Base-by-base conservation (phyloP, 139 green algal genomes). In the Monoraphidium neglectum region DNA sequence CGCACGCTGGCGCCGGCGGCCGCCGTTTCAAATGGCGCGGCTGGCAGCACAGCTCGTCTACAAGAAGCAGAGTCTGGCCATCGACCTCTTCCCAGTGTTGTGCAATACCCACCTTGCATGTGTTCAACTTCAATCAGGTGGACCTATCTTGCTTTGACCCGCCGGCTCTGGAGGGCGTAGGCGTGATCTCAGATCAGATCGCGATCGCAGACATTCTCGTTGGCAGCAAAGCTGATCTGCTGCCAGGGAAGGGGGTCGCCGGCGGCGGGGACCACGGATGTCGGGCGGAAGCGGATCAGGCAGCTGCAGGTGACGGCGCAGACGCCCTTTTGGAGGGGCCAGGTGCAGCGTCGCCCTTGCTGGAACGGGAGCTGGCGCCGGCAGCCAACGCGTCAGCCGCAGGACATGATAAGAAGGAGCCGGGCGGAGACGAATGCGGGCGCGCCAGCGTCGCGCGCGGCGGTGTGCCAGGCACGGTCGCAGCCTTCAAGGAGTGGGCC, bases 141-240 rank as follows among this genome's bases (percentile, higher is more conserved):
- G 59, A 76, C 35, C 66, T 78, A 6, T 57, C 64, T 47, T 69
- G 8, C 33, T 73, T 62, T 62, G 40, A 62, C 56, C 40, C 77
- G 80, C 70, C 54, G 2, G 2, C 23, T n/a, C 46, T 79, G 5
- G 28, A 61, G 54, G n/a, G 36, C 1, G 51, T 72, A 23, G 60
- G 49, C 32, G 46, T 57, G 36, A 33, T 47, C 51, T 33, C 46
- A 43, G 73, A 83, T 49, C 87, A 92, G 61, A 60, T 92, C 18
- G 86, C 78, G 35, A 67, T 87, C 0, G 84, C 87, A 28, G 82
- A 92, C 26, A 53, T 92, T 24, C 28, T 92, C 40, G 76, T 92
- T 13, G 87, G 83, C 2, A 77, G 67, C 51, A 92, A 92, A 64
- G 84, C 79, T 24, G 87, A 92, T 68, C 46, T 82, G 65, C 64